Base-by-base conservation (phyloP, 208 protist species). In the Blechomonas ayalai region DNA sequence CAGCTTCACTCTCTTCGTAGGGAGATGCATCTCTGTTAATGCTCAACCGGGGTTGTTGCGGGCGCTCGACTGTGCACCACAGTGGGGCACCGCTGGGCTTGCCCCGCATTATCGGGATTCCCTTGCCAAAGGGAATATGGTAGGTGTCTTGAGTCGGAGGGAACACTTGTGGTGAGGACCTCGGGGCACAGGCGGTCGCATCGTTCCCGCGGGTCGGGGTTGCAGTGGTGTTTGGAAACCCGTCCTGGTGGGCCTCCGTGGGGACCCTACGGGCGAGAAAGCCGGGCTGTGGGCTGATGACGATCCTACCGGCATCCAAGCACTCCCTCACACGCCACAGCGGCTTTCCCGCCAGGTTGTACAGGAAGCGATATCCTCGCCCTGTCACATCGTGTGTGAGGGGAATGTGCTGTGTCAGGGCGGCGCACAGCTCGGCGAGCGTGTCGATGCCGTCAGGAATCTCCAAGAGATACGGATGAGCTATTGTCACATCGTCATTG, bases 251-350 rank as follows among this genome's bases (percentile, higher is more conserved):
- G 3, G 49, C 41, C 27, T 28, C 25, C 15, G 45, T 27, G 15
- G 18, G 26, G 7, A 52, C 35, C 1, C 56, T 57, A 4, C 82
- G 73, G 4, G 40, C 32, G 0, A 75, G 51, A 22, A 87, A 91
- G 6, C 78, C 78, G 1, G 82, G 71, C 0, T 61, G 59, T 9
- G 59, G 61, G 49, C 72, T 83, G 29, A 82, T 48, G 10, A 91
- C 63, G 33, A 91, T 59, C 15, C 56, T 58, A 12, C 64, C 41
- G 0, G 72, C 71, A 4, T 75, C 74, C 9, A 77, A 8, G 51
- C 74, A 91, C 48, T 84, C 82, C 42, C 51, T 48, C 19, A 87
- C 82, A 5, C 73, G 73, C 75, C 78, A 87, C 9, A 91, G 69
- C 10, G 82, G 75, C 42, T 63, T 71, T 16, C 82, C 82, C 1